phyloP scores from a whole-genome alignment of 2,329 filamentous ascomycete species.

The Pseudocercospora cruenta region DNA sequence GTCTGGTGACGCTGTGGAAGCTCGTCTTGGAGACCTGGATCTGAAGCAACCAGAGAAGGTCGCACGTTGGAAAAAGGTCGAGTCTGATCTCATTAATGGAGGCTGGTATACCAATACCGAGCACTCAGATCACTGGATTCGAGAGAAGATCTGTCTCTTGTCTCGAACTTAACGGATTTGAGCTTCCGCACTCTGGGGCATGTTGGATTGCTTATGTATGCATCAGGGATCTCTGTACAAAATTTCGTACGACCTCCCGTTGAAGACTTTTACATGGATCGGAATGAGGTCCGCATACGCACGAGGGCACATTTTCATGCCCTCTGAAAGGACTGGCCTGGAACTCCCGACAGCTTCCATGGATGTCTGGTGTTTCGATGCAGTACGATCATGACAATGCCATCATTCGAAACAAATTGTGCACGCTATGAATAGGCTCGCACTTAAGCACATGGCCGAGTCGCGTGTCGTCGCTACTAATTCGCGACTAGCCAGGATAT shows the following conservation, averaged over 20 bases:
- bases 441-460: not conserved
- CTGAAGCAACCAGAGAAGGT: conserved; percentile 50
- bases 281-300: not conserved
- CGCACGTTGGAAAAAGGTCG: conserved; percentile 46
- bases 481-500: not conserved
- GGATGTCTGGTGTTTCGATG: not conserved
- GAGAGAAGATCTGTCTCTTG: conserved; percentile 34
- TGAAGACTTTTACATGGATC: not conserved
- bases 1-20: conserved; percentile 39
- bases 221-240: not conserved
- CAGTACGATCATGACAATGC: not conserved
- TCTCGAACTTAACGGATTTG: conserved; percentile 11
- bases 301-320: not conserved
- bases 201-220: not conserved
- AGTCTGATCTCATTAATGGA: conserved; percentile 42
- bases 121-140: conserved; percentile 6
- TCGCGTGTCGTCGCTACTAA: not conserved
- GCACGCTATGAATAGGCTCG: conserved; percentile 10
- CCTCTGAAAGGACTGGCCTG: not conserved
- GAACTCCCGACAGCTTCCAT: not conserved
- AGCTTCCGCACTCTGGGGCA: not conserved
- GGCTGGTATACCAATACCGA: conserved; percentile 47
- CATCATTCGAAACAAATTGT: not conserved
- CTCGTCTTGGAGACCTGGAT: conserved; percentile 52
- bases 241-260: not conserved